These are phyloP conservation scores for Galeopsis tetrahit DNA, from an alignment of 257 asterid species.

Conservation along the genomic window DNA sequence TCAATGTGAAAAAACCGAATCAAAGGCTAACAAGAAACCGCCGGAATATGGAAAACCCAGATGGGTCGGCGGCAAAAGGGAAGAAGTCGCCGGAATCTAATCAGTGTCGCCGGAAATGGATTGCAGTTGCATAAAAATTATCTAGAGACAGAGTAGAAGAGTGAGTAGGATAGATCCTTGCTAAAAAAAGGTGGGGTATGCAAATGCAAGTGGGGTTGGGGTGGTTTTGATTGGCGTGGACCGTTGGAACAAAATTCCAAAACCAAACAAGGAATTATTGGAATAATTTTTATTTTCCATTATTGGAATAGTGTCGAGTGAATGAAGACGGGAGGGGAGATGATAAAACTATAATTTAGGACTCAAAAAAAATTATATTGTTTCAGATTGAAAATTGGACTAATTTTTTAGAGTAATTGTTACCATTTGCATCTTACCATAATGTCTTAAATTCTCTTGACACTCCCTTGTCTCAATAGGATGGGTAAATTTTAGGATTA, in stretches of 20 bases:
- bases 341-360: no score
- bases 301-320: no score
- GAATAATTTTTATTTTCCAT: no score
- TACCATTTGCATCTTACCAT: no score
- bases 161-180: conserved; percentile 10
- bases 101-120: conserved; percentile 35
- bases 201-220: conserved; percentile 29
- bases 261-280: not conserved
- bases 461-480: no score
- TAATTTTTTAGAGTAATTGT: no score
- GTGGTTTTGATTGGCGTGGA: no score
- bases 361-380: no score
- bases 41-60: conserved; percentile 32
- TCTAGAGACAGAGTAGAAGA: conserved; percentile 21
- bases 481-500: no score
- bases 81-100: conserved; percentile 38
- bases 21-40: not conserved
- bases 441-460: no score
- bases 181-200: conserved; percentile 1
- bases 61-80: conserved; percentile 40
- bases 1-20: conserved; percentile 28
- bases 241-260: not conserved
- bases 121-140: conserved; percentile 37
- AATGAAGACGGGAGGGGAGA: no score
- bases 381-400: no score